phyloP scores from a whole-genome alignment of 2,329 filamentous ascomycete species.

The Beauveria pseudobassiana region DNA sequence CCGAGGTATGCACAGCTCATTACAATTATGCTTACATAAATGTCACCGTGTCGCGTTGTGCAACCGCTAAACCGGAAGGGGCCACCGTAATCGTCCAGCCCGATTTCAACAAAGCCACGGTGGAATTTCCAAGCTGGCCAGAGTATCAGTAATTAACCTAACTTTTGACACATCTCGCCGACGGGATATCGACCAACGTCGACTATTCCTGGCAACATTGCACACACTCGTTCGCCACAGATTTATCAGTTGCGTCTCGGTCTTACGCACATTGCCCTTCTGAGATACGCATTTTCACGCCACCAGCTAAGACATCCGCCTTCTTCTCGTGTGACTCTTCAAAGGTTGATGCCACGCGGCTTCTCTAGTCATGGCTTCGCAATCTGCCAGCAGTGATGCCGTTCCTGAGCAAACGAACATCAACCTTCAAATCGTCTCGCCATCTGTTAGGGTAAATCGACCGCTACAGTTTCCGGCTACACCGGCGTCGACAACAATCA shows the following conservation, averaged over 20 bases:
- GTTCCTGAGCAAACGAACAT: conserved; percentile 27
- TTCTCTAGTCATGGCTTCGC: conserved; percentile 8
- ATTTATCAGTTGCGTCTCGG: not conserved
- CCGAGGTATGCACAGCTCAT: conserved; percentile 6
- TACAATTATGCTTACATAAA: conserved; percentile 7
- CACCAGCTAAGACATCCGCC: not conserved
- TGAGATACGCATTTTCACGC: not conserved
- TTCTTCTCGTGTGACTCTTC: not conserved
- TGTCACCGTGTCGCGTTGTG: not conserved
- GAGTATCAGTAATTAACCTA: not conserved
- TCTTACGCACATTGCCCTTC: not conserved
- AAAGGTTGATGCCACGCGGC: conserved; percentile 1
- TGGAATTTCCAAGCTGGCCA: conserved; percentile 12
- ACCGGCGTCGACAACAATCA: conserved; percentile 43
- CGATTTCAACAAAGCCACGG: conserved; percentile 14
- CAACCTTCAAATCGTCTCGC: conserved; percentile 52
- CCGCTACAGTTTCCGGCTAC: conserved; percentile 43
- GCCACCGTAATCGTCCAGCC: not conserved
- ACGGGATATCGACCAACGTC: not conserved
- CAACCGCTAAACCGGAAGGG: not conserved
- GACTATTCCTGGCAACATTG: not conserved
- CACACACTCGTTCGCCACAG: not conserved
- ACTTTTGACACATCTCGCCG: not conserved
- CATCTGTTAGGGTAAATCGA: conserved; percentile 45
- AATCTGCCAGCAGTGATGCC: not conserved